Conservation (phyloP, 2,329 filamentous ascomycete genomes). For the Sarocladium kiliense region DNA sequence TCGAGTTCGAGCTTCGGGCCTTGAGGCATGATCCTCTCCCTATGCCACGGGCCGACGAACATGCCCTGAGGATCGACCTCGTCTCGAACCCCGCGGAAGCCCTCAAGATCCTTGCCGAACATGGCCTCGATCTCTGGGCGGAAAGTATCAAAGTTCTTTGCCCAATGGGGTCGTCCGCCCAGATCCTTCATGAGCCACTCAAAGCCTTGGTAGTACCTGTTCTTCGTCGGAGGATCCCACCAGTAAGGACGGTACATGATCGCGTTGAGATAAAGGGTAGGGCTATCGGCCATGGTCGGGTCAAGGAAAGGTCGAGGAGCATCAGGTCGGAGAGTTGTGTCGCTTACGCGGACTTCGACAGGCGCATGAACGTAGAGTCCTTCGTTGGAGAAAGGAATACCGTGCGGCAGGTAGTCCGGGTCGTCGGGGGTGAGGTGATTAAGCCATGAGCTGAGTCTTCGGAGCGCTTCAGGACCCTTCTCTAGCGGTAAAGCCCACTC, state of each 20-base stretch:
- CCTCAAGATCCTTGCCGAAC: constrained; percentile 62
- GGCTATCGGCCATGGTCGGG: constrained; percentile 60
- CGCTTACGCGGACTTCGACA: constrained; percentile 81
- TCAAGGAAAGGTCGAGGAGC: constrained; percentile 52
- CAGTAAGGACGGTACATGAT: constrained; percentile 82
- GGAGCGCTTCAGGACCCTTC: constrained; percentile 81
- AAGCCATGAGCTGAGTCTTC: constrained; percentile 80
- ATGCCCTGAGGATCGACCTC: constrained; percentile 74
- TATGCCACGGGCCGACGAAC: constrained; percentile 89
- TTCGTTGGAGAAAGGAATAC: constrained; percentile 75
- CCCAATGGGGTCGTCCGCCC: constrained; percentile 82
- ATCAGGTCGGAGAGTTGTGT: constrained; percentile 46
- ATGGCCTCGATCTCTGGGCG: constrained; percentile 57
- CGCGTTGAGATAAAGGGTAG: constrained; percentile 84
- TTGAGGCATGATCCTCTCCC: constrained; percentile 54
- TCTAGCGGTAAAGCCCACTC: constrained; percentile 91
- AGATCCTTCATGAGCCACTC: constrained; percentile 87
- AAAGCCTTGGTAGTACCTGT: constrained; percentile 81
- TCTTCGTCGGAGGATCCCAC: constrained; percentile 68
- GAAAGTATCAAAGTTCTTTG: constrained; percentile 75
- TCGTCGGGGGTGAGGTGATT: constrained; percentile 59
- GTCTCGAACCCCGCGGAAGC: constrained; percentile 64
- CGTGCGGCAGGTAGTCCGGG: constrained; percentile 55
- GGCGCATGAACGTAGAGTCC: constrained; percentile 84
- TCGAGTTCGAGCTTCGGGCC: constrained; percentile 29